Evolutionary conservation across 2,329 filamentous ascomycete genomes (phyloP).

Genomic region (Scytalidium lignicola): DNA sequence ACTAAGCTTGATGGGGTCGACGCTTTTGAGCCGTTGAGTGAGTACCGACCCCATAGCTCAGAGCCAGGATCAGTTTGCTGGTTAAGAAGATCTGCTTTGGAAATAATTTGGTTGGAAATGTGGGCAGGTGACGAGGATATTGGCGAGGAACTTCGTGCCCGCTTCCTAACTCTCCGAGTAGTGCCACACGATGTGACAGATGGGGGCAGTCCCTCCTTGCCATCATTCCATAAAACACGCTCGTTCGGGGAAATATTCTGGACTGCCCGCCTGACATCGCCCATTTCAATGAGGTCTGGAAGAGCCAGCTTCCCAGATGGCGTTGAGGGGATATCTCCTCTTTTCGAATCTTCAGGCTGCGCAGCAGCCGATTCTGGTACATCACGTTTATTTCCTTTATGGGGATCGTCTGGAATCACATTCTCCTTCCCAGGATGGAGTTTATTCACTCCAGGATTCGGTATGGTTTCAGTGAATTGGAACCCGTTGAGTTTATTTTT

Average conservation of each 20-base stretch:
- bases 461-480: constrained; percentile 40
- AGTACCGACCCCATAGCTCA: constrained; percentile 74
- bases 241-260: constrained; percentile 54
- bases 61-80: constrained; percentile 67
- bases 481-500: constrained; percentile 56
- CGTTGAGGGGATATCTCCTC: constrained; percentile 34
- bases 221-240: constrained; percentile 54
- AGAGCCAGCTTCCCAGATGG: constrained; percentile 50
- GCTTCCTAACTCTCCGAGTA: constrained; percentile 47
- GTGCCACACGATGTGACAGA: constrained; percentile 43
- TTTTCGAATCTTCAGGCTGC: constrained; percentile 15
- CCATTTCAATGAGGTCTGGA: constrained; percentile 49
- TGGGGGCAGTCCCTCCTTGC: constrained; percentile 35
- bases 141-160: constrained; percentile 70
- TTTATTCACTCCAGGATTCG: constrained; percentile 15
- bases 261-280: constrained; percentile 35
- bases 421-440: constrained; percentile 23
- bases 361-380: constrained; percentile 10
- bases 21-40: constrained; percentile 37
- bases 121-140: constrained; percentile 56
- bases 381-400: background rate
- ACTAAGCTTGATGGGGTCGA: constrained; percentile 44
- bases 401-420: constrained; percentile 1
- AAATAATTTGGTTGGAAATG: constrained; percentile 28
- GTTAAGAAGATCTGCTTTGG: constrained; percentile 39